A percentile compares a stretch with the other conserved stretches of the same genome.
Evolutionary conservation across 345 rosid species (phyloP).

Genomic region (Camelina neglecta): DNA sequence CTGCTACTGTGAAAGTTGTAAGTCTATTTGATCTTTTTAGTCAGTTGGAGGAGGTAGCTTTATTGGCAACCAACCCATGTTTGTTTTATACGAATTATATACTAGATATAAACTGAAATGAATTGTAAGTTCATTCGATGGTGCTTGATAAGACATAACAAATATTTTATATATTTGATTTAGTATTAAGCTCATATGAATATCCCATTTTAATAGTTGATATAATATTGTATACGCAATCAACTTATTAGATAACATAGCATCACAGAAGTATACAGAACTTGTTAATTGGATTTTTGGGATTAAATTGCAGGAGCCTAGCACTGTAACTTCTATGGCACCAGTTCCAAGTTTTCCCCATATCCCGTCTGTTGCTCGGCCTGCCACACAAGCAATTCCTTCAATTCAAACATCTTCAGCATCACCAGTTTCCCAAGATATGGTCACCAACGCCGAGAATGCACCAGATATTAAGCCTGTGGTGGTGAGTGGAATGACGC

Average conservation of each 20-base stretch:
- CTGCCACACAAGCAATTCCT: conserved; percentile 74
- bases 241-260: conserved; percentile 2
- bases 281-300: conserved; percentile 32
- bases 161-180: conserved; percentile 2
- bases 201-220: conserved; percentile 6
- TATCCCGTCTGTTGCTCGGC: conserved; percentile 70
- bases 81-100: conserved; percentile 1
- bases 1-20: conserved; percentile 91
- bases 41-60: conserved; percentile 23
- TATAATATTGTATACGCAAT: background rate
- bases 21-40: conserved; percentile 44
- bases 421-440: conserved; percentile 74
- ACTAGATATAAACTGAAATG: background rate
- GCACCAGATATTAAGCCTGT: conserved; percentile 80
- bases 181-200: conserved; percentile 4
- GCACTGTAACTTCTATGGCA: conserved; percentile 71
- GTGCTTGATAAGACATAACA: conserved; percentile 17
- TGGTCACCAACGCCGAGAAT: conserved; percentile 60
- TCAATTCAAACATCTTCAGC: conserved; percentile 87
- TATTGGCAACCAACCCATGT: conserved; percentile 9
- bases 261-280: background rate
- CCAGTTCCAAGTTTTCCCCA: conserved; percentile 73
- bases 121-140: background rate
- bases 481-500: conserved; percentile 73
- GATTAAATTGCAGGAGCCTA: conserved; percentile 69